Conservation (phyloP, 352 stramenopile species). For the Phytopythium boreale region DNA sequence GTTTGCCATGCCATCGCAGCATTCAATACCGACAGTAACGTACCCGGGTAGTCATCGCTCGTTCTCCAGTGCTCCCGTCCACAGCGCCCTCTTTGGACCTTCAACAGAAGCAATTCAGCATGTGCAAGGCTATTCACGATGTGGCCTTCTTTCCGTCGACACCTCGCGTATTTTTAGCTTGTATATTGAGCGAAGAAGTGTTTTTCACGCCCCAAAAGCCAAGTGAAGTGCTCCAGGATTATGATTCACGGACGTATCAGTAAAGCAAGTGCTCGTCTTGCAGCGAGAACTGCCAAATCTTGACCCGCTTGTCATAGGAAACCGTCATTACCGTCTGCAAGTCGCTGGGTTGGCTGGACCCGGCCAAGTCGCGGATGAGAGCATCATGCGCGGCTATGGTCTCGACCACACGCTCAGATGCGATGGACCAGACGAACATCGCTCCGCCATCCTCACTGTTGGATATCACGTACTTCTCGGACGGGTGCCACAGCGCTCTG, state of each 20-base stretch:
- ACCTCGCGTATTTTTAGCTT: neutral
- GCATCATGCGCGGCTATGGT: slow-evolving; percentile 66
- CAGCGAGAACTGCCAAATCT: slow-evolving; percentile 47
- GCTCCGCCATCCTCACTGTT: slow-evolving; percentile 71
- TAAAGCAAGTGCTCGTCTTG: neutral
- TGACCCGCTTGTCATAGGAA: slow-evolving; percentile 80
- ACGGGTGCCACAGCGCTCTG: slow-evolving; percentile 66
- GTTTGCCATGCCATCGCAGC: neutral
- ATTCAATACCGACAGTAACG: neutral
- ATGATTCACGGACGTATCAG: neutral
- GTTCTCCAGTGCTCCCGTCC: neutral
- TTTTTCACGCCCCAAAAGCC: too few species aligned
- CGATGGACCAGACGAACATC: slow-evolving; percentile 73
- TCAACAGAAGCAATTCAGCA: too few species aligned
- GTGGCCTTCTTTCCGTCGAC: neutral
- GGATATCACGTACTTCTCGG: slow-evolving; percentile 81
- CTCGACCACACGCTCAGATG: slow-evolving; percentile 73
- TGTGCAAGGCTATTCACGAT: too few species aligned
- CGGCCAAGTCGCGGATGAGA: slow-evolving; percentile 50
- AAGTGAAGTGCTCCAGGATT: neutral
- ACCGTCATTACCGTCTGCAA: slow-evolving; percentile 46
- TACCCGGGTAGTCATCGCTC: neutral
- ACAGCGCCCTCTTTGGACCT: too few species aligned
- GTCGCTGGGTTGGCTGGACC: neutral
- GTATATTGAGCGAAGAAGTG: neutral